Conservation (phyloP, 257 asterid genomes). For the Solanum stenotomum region DNA sequence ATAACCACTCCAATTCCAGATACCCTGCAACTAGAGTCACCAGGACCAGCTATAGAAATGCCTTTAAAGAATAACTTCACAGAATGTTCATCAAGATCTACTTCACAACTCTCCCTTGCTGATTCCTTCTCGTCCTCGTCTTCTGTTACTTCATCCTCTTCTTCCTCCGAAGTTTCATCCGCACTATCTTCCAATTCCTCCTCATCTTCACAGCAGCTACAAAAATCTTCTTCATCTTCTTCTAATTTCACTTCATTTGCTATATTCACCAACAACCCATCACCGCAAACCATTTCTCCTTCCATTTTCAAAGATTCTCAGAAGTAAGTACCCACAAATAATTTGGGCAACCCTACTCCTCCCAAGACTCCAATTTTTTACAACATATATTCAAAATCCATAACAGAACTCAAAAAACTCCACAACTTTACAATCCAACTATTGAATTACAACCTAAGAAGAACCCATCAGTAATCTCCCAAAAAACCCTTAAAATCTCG, state of each 20-base stretch:
- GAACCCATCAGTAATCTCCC: neutral
- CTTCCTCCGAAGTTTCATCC: slow-evolving; percentile 1
- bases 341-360: neutral
- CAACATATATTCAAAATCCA: neutral
- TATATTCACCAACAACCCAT: slow-evolving; percentile 13
- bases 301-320: slow-evolving; percentile 21
- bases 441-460: neutral
- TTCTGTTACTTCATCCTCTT: neutral
- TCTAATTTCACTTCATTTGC: slow-evolving; percentile 24
- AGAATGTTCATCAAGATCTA: slow-evolving; percentile 39
- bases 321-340: slow-evolving; percentile 4
- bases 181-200: slow-evolving; percentile 29
- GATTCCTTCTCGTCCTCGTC: slow-evolving; percentile 16
- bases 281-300: slow-evolving; percentile 14
- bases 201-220: slow-evolving; percentile 79
- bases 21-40: slow-evolving; percentile 51
- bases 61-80: slow-evolving; percentile 75
- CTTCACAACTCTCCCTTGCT: neutral
- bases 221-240: slow-evolving; percentile 89
- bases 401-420: neutral
- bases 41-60: slow-evolving; percentile 53
- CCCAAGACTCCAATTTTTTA: neutral
- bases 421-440: neutral
- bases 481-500: neutral
- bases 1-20: slow-evolving; percentile 95